Evolutionary conservation across 345 rosid genomes (phyloP).

Genomic region (Populus tremula): DNA sequence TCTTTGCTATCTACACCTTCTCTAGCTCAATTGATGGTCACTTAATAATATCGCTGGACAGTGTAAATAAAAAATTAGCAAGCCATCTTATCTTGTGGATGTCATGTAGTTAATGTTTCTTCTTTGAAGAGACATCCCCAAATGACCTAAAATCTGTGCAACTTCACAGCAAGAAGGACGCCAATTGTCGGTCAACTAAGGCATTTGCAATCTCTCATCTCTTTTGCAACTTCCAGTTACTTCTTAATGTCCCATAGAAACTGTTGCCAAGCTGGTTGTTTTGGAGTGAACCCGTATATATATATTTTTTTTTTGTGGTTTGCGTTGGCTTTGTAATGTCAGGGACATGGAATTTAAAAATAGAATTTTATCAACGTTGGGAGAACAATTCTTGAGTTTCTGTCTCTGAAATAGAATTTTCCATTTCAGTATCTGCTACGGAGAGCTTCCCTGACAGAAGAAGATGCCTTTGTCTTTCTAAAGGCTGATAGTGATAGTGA

Average conservation of each 20-base stretch:
- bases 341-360: not conserved
- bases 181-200: no score
- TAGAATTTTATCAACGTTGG: not conserved
- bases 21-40: not conserved
- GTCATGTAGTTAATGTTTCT: no score
- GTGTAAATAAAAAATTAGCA: not conserved
- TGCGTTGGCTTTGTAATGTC: not conserved
- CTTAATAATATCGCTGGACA: not conserved
- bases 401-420: slow-evolving; percentile 23
- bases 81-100: not conserved
- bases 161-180: no score
- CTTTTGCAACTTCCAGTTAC: no score
- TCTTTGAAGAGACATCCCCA: no score
- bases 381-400: slow-evolving; percentile 3
- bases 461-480: slow-evolving; percentile 71
- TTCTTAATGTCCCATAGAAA: no score
- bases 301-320: not conserved
- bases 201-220: no score
- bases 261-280: not conserved
- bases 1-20: not conserved
- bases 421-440: slow-evolving; percentile 58
- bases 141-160: no score
- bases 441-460: slow-evolving; percentile 66
- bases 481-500: slow-evolving; percentile 57
- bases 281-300: not conserved